These are phyloP conservation scores for Fusarium clavum DNA, from an alignment of 2,329 filamentous ascomycete genomes.

Conservation along the genomic window DNA sequence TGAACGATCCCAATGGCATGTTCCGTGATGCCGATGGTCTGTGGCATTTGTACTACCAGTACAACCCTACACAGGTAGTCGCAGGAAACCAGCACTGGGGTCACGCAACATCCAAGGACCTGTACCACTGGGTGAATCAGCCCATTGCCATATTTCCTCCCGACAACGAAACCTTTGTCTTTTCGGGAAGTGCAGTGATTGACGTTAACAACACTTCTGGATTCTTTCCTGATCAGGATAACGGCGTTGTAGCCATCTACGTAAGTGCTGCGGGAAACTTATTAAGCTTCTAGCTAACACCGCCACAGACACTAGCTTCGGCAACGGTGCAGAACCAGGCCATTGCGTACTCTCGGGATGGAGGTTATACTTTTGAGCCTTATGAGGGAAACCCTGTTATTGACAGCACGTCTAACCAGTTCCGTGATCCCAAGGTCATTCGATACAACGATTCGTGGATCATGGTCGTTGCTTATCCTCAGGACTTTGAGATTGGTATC, in stretches of 20 bases:
- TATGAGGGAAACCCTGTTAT: constrained; percentile 72
- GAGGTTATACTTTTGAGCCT: constrained; percentile 70
- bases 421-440: constrained; percentile 74
- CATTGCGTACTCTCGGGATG: constrained; percentile 71
- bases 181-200: constrained; percentile 67
- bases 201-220: constrained; percentile 74
- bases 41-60: constrained; percentile 76
- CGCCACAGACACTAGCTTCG: constrained; percentile 38
- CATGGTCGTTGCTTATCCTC: constrained; percentile 64
- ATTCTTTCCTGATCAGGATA: constrained; percentile 70
- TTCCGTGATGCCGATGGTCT: constrained; percentile 67
- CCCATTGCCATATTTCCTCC: constrained; percentile 69
- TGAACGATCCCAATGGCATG: constrained; percentile 75
- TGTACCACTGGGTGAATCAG: constrained; percentile 74
- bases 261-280: constrained; percentile 37
- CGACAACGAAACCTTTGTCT: constrained; percentile 58
- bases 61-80: constrained; percentile 55
- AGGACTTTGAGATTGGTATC: constrained; percentile 68
- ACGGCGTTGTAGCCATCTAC: constrained; percentile 68
- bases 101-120: constrained; percentile 70
- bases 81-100: constrained; percentile 75
- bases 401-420: constrained; percentile 63
- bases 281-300: not conserved
- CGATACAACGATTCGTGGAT: constrained; percentile 69
- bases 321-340: constrained; percentile 62